These are phyloP conservation scores for Ascochyta fabae DNA, from an alignment of 2,329 filamentous ascomycete genomes.

Conservation along the genomic window DNA sequence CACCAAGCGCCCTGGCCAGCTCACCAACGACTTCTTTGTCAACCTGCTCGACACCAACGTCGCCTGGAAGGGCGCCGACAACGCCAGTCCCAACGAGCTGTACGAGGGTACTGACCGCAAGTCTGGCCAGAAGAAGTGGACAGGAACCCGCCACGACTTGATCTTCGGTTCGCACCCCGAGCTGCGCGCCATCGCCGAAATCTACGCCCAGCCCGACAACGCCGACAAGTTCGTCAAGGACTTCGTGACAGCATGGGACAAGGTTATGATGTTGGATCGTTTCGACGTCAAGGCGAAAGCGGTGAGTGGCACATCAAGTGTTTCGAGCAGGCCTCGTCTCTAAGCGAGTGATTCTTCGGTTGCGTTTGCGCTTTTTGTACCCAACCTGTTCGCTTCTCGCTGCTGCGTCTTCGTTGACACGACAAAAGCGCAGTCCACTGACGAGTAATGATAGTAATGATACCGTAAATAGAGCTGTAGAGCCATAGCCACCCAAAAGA, in stretches of 20 bases:
- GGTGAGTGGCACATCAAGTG: constrained; percentile 38
- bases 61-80: constrained; percentile 65
- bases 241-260: constrained; percentile 74
- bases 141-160: constrained; percentile 71
- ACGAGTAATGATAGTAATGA: constrained; percentile 34
- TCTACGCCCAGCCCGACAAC: constrained; percentile 68
- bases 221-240: constrained; percentile 72
- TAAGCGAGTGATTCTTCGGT: constrained; percentile 21
- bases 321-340: constrained; percentile 35
- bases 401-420: constrained; percentile 4
- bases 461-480: constrained; percentile 24
- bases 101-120: constrained; percentile 71
- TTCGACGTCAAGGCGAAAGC: constrained; percentile 60
- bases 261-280: constrained; percentile 76
- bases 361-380: constrained; percentile 19
- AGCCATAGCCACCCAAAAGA: constrained; percentile 24
- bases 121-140: constrained; percentile 71
- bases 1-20: constrained; percentile 69
- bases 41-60: constrained; percentile 74
- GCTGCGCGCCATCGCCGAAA: constrained; percentile 72
- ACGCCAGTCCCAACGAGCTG: constrained; percentile 55
- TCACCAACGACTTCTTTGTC: constrained; percentile 83
- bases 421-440: constrained; percentile 25
- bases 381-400: constrained; percentile 4
- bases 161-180: constrained; percentile 78